Evolutionary conservation across 192 early-diverging fungal genomes (phyloP), one percentile per base, ranked within the genome.

Genomic region (Coemansia sp.): DNA sequence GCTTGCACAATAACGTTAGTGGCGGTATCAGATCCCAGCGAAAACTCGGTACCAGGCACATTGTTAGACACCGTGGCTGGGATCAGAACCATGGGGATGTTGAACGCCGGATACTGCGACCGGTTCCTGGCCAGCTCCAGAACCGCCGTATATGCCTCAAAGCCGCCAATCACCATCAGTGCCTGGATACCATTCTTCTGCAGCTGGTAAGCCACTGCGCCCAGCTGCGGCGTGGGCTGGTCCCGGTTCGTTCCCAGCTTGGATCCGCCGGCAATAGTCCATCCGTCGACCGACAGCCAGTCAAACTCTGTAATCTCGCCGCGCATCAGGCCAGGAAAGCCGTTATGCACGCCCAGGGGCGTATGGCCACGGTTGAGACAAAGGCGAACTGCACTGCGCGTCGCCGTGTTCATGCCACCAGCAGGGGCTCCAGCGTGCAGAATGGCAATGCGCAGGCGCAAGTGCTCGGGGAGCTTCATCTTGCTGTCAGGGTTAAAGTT

Each of bases 61-160:
- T 99, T 99, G 85, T 99, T 99, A 37, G 92, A 94, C 64, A 99
- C 90, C 1, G 97, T 99, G 13, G 97, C 97, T 6, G 97, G 97
- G 8, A 99, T 82, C 62, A 93, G 87, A 23, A 91, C 87, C 84
- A 97, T 95, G 1, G 97, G 97, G 70, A 99, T 97, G 70, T 91
- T 90, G 76, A 99, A 91, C 2, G 94, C 91, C 42, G 97, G 97
- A 73, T 95, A 99, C 69, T 89, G 77, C 5, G 66, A n/a, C 47
- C 97, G 82, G 44, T 87, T 88, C 21, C 87, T 77, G 63, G 89
- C 86, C 72, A 99, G 78, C 49, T 88, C 85, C 6, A 94, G 64
- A 62, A 94, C 83, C 2, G 93, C 86, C 23, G 91, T 92, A 78
- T 89, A 97, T 4, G 92, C 97, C 76, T 99, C 97, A 67, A 99